Evolutionary conservation across 164 flowering plant species (phyloP), one percentile per base, ranked within the genome.

Genomic region (Macadamia integrifolia): DNA sequence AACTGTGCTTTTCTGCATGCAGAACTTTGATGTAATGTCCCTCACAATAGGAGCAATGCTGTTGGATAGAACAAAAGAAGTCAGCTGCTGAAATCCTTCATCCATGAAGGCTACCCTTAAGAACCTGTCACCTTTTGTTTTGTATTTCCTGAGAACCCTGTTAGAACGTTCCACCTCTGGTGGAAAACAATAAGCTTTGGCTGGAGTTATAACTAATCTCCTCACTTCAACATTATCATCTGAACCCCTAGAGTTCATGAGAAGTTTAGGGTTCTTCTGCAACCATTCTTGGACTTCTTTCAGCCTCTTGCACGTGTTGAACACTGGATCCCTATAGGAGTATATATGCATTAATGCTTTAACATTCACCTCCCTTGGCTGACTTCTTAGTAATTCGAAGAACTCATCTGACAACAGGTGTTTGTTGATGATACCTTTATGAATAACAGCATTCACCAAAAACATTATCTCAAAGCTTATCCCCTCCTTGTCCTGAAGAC

Each of bases 161-260:
- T 95, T 95, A n/a, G 98, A 91, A 18, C 92, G 92, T 68, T 95
- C 99, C 61, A 87, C 87, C 76, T 80, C 90, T 10, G 98, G 97
- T 31, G 92, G 96, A 68, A 92, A 85, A 74, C 97, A 92, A 64
- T 92, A 89, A 0, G 98, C 99, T 81, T 68, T 89, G 6, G 94
- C 78, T 10, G 98, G 99, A 23, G 99, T 92, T 32, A 95, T 89
- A 30, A 86, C 76, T 73, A 95, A 71, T 74, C 94, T 86, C 74
- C 98, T 83, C 14, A 95, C 86, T 69, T 88, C 90, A 17, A 82
- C 82, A 30, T 82, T 77, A 66, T 86, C 88, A 71, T 77, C 85
- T 63, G 75, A 40, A 69, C 71, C 65, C 65, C 61, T 71, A 6
- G 78, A 73, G 44, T 28, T 68, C 78, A 82, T 79, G 35, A 81